Percentiles rank a stretch among this genome's conserved stretches.
phyloP scores from a whole-genome alignment of 176 grass and related monocot species.

The Ananas comosus region DNA sequence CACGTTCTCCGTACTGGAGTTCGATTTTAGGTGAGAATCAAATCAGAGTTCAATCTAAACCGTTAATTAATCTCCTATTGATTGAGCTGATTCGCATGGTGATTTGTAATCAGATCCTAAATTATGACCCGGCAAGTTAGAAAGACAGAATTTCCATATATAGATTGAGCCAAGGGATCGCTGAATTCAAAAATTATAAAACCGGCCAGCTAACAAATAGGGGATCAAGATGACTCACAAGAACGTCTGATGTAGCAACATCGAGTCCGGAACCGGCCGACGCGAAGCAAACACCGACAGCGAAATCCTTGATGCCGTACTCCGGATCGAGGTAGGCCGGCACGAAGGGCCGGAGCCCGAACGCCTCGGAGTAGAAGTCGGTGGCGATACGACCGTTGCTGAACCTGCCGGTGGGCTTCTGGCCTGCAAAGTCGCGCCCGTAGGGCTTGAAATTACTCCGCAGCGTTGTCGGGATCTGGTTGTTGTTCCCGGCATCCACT shows the following conservation, averaged over 20 bases:
- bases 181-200: too few relatives aligned
- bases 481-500: slow-evolving; percentile 66
- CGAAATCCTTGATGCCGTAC: slow-evolving; percentile 41
- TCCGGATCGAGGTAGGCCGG: slow-evolving; percentile 55
- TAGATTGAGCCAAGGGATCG: too few relatives aligned
- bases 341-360: slow-evolving; percentile 37
- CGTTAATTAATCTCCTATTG: too few relatives aligned
- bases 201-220: background rate
- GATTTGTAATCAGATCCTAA: too few relatives aligned
- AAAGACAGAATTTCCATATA: too few relatives aligned
- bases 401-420: slow-evolving; percentile 54
- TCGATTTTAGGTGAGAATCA: too few relatives aligned
- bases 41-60: too few relatives aligned
- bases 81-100: too few relatives aligned
- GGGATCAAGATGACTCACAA: slow-evolving; percentile 28
- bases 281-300: slow-evolving; percentile 55
- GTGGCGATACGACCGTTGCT: slow-evolving; percentile 52
- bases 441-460: slow-evolving; percentile 56
- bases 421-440: slow-evolving; percentile 45
- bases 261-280: slow-evolving; percentile 61
- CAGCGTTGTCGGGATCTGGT: slow-evolving; percentile 23
- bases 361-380: slow-evolving; percentile 60
- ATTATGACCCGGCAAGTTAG: too few relatives aligned
- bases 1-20: too few relatives aligned
- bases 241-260: slow-evolving; percentile 36